Evolutionary conservation across 1,139 yeast genomes (phyloP).

Genomic region (Ogataea hybrid): DNA sequence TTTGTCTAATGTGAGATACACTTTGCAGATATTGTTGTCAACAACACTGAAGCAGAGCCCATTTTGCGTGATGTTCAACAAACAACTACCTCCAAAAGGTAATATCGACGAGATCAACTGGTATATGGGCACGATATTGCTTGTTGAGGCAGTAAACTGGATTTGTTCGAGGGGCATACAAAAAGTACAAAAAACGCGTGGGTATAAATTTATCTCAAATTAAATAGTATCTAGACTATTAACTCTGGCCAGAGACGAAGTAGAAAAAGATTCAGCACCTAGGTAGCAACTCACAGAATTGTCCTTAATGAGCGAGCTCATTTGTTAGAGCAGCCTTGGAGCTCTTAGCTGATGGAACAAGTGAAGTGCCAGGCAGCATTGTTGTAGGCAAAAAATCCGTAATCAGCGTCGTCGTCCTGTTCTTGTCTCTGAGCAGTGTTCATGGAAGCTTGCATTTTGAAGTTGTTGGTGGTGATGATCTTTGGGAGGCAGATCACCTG

Average conservation of each 20-base stretch:
- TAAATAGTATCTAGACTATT: conserved; percentile 1
- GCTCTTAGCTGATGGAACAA: conserved; percentile 11
- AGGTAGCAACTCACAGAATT: background rate
- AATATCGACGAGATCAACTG: conserved; percentile 27
- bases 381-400: conserved; percentile 5
- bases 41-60: conserved; percentile 30
- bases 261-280: background rate
- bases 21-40: conserved; percentile 31
- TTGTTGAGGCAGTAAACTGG: conserved; percentile 28
- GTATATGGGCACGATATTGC: conserved; percentile 24
- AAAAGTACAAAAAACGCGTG: background rate
- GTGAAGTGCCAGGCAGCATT: background rate
- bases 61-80: conserved; percentile 25
- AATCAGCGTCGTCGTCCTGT: conserved; percentile 16
- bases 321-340: too few species aligned
- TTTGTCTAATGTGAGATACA: conserved; percentile 26
- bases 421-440: conserved; percentile 11
- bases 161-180: conserved; percentile 12
- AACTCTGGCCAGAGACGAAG: conserved; percentile 11
- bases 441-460: conserved; percentile 11
- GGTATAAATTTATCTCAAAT: background rate
- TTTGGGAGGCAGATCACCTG: background rate
- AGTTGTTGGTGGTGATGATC: background rate
- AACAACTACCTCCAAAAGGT: conserved; percentile 30
- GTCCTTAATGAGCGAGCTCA: background rate